Conservation (phyloP, 495 filamentous ascomycete genomes). For the Hypoxylon fuscum region DNA sequence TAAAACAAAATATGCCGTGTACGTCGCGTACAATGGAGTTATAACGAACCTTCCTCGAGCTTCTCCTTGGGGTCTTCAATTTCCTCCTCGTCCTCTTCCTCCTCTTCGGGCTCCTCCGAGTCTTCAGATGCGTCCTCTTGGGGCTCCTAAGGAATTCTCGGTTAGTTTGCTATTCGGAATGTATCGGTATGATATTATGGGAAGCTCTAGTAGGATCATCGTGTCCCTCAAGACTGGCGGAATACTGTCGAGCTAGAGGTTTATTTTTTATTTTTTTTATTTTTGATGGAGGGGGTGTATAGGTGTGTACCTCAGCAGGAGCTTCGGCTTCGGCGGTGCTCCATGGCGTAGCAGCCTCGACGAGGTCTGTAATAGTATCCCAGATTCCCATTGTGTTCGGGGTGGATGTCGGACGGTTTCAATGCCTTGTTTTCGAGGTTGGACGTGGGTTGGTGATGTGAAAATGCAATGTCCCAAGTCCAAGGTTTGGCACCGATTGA, state of each 20-base stretch:
- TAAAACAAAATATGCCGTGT: slow-evolving; percentile 48
- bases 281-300: slow-evolving; percentile 53
- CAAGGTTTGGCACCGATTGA: slow-evolving; percentile 42
- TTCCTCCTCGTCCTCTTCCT: slow-evolving; percentile 93
- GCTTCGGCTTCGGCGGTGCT: slow-evolving; percentile 64
- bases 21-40: not conserved
- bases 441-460: slow-evolving; percentile 45
- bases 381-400: slow-evolving; percentile 64
- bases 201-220: slow-evolving; percentile 62
- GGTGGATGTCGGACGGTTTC: slow-evolving; percentile 46
- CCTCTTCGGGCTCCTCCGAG: slow-evolving; percentile 62
- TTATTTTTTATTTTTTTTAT: too few relatives aligned
- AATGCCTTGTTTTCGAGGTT: slow-evolving; percentile 51
- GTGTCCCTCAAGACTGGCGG: too few relatives aligned
- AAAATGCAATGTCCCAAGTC: slow-evolving; percentile 40
- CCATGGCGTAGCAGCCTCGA: slow-evolving; percentile 66
- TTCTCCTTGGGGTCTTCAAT: slow-evolving; percentile 85
- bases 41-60: slow-evolving; percentile 80
- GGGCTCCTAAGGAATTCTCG: slow-evolving; percentile 51
- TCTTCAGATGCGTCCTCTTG: slow-evolving; percentile 56
- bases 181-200: not conserved
- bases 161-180: slow-evolving; percentile 1
- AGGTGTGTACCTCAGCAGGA: slow-evolving; percentile 51
- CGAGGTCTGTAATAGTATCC: slow-evolving; percentile 62
- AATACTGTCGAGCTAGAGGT: too few relatives aligned